These are phyloP conservation scores for Mallotus repandus DNA, from an alignment of 441 rosid species.

Conservation along the genomic window DNA sequence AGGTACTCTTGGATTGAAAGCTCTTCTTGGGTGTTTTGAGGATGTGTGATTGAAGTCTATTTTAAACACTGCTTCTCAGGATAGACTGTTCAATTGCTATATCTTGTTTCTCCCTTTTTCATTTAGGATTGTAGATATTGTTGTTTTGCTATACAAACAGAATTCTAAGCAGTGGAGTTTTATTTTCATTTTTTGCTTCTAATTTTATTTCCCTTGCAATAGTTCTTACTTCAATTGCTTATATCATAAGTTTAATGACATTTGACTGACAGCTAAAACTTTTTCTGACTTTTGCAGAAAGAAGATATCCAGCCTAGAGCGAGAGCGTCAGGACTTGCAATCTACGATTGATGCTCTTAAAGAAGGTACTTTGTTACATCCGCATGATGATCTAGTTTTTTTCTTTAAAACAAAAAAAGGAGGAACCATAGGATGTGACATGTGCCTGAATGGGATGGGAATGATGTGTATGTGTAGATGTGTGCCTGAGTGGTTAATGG, in stretches of 20 bases:
- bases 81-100: background rate
- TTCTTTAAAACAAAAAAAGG: background rate
- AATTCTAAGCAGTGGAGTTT: too few relatives aligned
- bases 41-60: background rate
- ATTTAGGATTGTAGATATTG: background rate
- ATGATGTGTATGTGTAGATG: background rate
- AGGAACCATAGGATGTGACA: background rate
- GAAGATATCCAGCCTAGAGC: slow-evolving; percentile 81
- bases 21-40: background rate
- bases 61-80: background rate
- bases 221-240: slow-evolving; percentile 3
- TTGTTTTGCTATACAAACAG: background rate
- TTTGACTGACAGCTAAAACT: background rate
- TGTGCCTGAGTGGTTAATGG: background rate
- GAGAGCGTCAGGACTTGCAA: slow-evolving; percentile 84
- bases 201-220: too few relatives aligned
- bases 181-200: too few relatives aligned
- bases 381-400: background rate
- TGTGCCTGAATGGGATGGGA: background rate
- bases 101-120: background rate
- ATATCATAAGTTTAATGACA: background rate
- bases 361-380: slow-evolving; percentile 54
- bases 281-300: slow-evolving; percentile 52
- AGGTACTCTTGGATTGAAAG: background rate
- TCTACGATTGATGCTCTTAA: slow-evolving; percentile 84